phyloP scores from a whole-genome alignment of 192 early-diverging fungal genomes.

The Jimgerdemannia flammicorona region DNA sequence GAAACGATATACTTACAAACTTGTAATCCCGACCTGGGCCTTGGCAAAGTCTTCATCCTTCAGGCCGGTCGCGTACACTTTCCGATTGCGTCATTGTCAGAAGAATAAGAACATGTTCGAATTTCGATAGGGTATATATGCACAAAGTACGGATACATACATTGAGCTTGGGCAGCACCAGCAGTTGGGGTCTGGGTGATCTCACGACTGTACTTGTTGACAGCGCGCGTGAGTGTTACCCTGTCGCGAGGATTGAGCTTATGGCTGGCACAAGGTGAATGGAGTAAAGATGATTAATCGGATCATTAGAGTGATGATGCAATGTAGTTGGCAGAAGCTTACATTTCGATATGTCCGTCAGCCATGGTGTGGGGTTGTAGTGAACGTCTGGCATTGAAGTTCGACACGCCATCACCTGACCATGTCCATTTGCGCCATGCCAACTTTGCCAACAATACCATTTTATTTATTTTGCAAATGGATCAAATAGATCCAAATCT shows the following conservation, averaged over 20 bases:
- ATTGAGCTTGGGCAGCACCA: slow-evolving; percentile 85
- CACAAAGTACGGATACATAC: slow-evolving; percentile 32
- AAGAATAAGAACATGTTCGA: too few relatives aligned
- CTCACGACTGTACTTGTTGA: slow-evolving; percentile 71
- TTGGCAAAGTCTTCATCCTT: slow-evolving; percentile 74
- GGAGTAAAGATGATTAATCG: too few relatives aligned
- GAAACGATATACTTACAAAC: slow-evolving; percentile 65
- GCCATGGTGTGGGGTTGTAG: too few relatives aligned
- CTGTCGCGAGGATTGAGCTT: slow-evolving; percentile 22
- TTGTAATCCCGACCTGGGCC: slow-evolving; percentile 93
- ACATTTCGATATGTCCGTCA: too few relatives aligned
- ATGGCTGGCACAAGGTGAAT: slow-evolving; percentile 10
- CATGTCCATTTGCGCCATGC: too few relatives aligned
- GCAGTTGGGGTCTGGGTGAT: slow-evolving; percentile 83
- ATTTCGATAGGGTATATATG: background rate
- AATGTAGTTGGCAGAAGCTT: too few relatives aligned
- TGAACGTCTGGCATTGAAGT: too few relatives aligned
- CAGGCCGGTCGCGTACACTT: slow-evolving; percentile 91
- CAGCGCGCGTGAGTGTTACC: slow-evolving; percentile 15
- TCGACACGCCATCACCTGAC: too few relatives aligned
- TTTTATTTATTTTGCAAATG: background rate
- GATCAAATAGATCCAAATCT: background rate
- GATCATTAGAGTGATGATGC: too few relatives aligned
- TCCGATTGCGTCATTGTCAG: background rate
- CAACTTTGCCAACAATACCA: too few relatives aligned